These are phyloP conservation scores for Colletotrichum camelliae DNA, from an alignment of 2,329 filamentous ascomycete species.

Conservation along the genomic window DNA sequence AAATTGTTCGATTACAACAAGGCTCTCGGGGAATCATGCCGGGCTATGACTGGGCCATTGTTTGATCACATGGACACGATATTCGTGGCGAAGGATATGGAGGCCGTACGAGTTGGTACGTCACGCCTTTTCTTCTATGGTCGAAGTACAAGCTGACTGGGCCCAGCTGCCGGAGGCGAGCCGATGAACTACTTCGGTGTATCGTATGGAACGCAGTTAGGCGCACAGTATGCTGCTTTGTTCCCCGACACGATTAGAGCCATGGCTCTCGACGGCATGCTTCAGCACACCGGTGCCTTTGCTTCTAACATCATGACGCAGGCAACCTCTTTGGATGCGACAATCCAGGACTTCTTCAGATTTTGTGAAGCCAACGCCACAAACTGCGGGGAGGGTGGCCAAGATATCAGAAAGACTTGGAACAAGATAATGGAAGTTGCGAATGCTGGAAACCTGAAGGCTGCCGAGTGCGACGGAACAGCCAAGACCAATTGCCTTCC, in stretches of 20 bases:
- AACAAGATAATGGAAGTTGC: slow-evolving; percentile 5
- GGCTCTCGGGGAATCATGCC: slow-evolving; percentile 10
- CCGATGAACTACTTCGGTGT: slow-evolving; percentile 12
- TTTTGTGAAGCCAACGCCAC: slow-evolving; percentile 5
- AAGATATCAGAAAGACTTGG: slow-evolving; percentile 4
- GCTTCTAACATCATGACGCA: slow-evolving; percentile 15
- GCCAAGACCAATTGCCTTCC: background rate
- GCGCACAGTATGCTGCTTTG: slow-evolving; percentile 2
- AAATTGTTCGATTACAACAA: slow-evolving; percentile 6
- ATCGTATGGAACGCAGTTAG: slow-evolving; percentile 12
- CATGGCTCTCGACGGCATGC: slow-evolving; percentile 15
- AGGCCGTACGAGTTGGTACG: slow-evolving; percentile 1
- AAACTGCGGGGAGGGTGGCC: background rate
- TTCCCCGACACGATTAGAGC: background rate
- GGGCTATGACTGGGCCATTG: background rate
- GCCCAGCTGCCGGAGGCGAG: background rate
- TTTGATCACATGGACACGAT: slow-evolving; percentile 11
- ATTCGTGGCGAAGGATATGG: slow-evolving; percentile 12
- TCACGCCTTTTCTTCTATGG: rapidly evolving
- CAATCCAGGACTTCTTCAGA: slow-evolving; percentile 12
- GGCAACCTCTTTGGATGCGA: slow-evolving; percentile 12
- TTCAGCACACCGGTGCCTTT: slow-evolving; percentile 10
- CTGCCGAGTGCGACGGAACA: slow-evolving; percentile 7
- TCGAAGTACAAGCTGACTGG: background rate
- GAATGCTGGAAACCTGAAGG: background rate